These are phyloP conservation scores for Trichosporon asahii DNA, from an alignment of 1,284 basidiomycete genomes.

Conservation along the genomic window DNA sequence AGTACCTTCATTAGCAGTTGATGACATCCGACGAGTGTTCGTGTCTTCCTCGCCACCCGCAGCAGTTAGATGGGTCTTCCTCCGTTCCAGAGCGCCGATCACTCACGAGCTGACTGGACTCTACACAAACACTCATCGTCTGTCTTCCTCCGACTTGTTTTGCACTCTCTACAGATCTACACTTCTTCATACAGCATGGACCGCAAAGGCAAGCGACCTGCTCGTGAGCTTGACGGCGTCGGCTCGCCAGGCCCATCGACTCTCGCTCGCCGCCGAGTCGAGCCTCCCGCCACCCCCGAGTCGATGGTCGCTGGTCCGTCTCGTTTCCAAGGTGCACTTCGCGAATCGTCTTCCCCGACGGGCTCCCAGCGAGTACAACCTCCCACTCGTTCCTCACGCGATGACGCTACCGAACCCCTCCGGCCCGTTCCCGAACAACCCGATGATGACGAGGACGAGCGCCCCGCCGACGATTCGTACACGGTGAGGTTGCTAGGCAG, in stretches of 20 bases:
- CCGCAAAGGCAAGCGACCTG: neutral
- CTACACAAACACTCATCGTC: neutral
- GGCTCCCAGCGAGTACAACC: neutral
- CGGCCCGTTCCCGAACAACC: neutral
- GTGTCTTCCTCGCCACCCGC: neutral
- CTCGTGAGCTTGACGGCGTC: neutral
- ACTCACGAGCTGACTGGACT: neutral
- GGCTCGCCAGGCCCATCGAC: neutral
- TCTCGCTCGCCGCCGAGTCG: neutral
- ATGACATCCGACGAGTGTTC: neutral
- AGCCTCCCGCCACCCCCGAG: neutral
- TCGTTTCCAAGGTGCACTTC: neutral
- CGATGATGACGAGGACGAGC: neutral
- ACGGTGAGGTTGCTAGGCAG: constrained; percentile 6
- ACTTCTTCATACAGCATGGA: constrained; percentile 6
- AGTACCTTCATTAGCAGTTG: neutral
- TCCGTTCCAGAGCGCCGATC: neutral
- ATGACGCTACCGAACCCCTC: neutral
- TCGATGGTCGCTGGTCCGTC: constrained; percentile 2
- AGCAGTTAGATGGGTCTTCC: neutral
- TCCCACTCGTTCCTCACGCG: neutral
- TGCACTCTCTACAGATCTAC: neutral
- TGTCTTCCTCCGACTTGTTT: neutral
- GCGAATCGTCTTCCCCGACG: neutral
- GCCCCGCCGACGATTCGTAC: neutral